Percentiles rank a stretch among this genome's conserved stretches.
phyloP scores from a whole-genome alignment of 208 protist species.

The Acanthamoeba culbertsoni region DNA sequence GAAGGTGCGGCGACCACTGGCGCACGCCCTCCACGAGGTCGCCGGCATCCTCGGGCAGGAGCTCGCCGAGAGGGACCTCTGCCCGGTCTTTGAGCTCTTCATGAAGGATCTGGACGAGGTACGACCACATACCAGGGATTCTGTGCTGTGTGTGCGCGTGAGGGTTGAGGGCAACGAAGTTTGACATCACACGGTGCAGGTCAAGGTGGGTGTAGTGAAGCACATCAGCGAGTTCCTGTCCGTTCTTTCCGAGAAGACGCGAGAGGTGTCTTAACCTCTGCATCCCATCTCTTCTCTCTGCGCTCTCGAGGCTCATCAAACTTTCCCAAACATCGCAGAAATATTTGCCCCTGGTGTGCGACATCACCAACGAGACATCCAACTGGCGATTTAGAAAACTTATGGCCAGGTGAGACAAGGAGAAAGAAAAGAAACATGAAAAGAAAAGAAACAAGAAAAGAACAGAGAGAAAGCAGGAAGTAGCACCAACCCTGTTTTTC shows the following conservation, averaged over 20 bases:
- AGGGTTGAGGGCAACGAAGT: neutral
- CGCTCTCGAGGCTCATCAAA: neutral
- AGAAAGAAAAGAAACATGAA: neutral
- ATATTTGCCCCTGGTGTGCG: slow-evolving; percentile 24
- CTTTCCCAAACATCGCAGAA: neutral
- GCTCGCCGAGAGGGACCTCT: slow-evolving; percentile 87
- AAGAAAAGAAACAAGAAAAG: neutral
- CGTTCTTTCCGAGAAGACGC: neutral
- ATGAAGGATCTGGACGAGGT: slow-evolving; percentile 96
- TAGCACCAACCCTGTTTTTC: too few species aligned
- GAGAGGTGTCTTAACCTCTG: neutral
- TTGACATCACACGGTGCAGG: neutral
- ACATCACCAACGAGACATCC: slow-evolving; percentile 42
- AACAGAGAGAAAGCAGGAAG: too few species aligned
- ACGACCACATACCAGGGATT: neutral
- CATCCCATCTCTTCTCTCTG: neutral
- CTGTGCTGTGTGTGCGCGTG: neutral
- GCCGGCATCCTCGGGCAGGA: slow-evolving; percentile 89
- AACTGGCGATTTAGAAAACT: slow-evolving; percentile 48
- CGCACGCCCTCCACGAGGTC: slow-evolving; percentile 94
- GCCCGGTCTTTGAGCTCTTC: slow-evolving; percentile 91
- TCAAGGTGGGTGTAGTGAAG: slow-evolving; percentile 31
- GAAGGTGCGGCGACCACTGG: slow-evolving; percentile 94
- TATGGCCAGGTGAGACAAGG: slow-evolving; percentile 37
- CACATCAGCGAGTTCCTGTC: slow-evolving; percentile 16